Base-by-base conservation (phyloP, 148 eudicot species). In the Persicaria tinctoria region DNA sequence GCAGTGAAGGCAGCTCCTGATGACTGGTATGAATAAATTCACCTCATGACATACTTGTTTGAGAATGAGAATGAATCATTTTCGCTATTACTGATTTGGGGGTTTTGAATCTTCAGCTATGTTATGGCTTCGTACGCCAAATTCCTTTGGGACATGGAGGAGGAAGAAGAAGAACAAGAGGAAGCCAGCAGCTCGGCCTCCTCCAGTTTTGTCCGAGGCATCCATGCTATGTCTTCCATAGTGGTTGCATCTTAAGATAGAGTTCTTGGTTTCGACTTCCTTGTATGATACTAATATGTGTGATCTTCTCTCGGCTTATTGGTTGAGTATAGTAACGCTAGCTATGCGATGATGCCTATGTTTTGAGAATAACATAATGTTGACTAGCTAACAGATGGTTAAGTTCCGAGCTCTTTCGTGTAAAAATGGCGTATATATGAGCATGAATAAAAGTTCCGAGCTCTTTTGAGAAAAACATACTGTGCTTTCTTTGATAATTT, bases 111-210 rank as follows among this genome's bases (percentile, higher is more conserved):
- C 20, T 81, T 82, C 89, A 91, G 97, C 79, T 84, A 82, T 69
- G 97, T 91, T 69, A 51, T 89, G 70, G 97, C 91, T n/a, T 89
- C 93, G 6, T 91, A 91, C 76, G 97, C 97, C 6, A 85, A 71
- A 32, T 91, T 91, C 80, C 88, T 91, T 20, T 91, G 97, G 97
- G 97, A 91, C 75, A 78, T 84, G 4, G 93, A 88, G 0, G 88
- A 82, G 9, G 87, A 83, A 0, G 41, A 32, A 2, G 89, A 79
- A 4, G 85, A 76, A 0, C 82, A 76, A 4, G 74, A 75, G 1
- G 76, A 68, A 59, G 49, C 76, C 6, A 55, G 78, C 74, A 77
- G 14, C 69, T 23, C 56, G 4, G 75, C 74, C 50, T 44, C 78
- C 46, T 68, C 81, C 32, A 50, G 76, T 76, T 76, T 80, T 71